Conservation (phyloP, 768 basidiomycete species). For the Xerocomellus chrysenteron region DNA sequence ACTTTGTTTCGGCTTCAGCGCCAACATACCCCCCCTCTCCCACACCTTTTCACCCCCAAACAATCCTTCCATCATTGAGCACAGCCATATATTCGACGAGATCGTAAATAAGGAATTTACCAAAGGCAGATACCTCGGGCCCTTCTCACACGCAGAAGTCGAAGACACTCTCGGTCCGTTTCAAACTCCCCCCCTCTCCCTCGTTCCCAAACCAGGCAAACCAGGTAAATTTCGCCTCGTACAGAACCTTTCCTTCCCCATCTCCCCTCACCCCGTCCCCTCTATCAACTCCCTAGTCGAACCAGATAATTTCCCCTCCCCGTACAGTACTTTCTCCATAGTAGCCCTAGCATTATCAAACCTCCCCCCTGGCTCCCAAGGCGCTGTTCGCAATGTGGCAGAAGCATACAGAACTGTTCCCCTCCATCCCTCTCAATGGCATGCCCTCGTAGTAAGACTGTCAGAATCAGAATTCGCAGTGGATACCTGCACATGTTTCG, state of each 20-base stretch:
- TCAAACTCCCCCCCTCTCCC: conserved; percentile 27
- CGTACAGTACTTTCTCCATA: neutral
- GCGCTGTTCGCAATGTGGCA: rapidly evolving
- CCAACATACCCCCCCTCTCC: neutral
- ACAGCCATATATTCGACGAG: too few relatives aligned
- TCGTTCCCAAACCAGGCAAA: conserved; percentile 30
- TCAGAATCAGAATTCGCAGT: neutral
- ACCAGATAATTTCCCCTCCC: conserved; percentile 72
- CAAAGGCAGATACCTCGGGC: neutral
- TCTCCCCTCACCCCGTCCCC: neutral
- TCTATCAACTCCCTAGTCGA: conserved; percentile 59
- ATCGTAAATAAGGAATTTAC: neutral
- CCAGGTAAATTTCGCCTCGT: conserved; percentile 21
- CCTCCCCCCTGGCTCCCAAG: neutral
- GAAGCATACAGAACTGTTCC: conserved; percentile 25
- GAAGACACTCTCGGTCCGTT: conserved; percentile 25
- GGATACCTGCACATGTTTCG: conserved; percentile 26
- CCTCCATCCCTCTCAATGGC: conserved; percentile 35
- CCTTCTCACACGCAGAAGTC: neutral
- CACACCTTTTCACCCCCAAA: neutral
- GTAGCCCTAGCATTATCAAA: rapidly evolving
- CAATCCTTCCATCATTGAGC: neutral
- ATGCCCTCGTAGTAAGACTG: conserved; percentile 30
- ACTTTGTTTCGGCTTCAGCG: neutral
- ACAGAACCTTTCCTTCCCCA: conserved; percentile 33